A percentile compares a stretch with the other conserved stretches of the same genome.
phyloP scores from a whole-genome alignment of 768 basidiomycete species.

The Pisolithus orientalis region DNA sequence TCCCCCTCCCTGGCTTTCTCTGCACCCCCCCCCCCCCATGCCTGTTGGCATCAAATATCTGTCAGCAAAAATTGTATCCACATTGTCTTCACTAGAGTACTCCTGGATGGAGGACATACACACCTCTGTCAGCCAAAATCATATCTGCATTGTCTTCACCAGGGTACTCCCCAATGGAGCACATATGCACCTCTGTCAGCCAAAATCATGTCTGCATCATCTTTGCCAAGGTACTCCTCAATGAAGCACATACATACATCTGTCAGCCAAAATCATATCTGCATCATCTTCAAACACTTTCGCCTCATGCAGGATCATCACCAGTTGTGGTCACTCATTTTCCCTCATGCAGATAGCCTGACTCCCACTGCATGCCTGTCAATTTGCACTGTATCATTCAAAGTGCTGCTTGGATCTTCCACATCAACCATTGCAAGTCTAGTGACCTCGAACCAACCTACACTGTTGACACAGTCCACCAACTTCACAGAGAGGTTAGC shows the following conservation, averaged over 20 bases:
- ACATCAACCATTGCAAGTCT: slow-evolving; percentile 71
- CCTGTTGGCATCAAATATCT: too few relatives aligned
- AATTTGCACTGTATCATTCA: slow-evolving; percentile 94
- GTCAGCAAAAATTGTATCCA: slow-evolving; percentile 87
- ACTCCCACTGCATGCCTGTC: slow-evolving; percentile 85
- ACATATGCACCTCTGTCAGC: too few relatives aligned
- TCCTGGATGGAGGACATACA: slow-evolving; percentile 68
- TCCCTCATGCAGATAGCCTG: slow-evolving; percentile 30
- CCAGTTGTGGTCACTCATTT: slow-evolving; percentile 65
- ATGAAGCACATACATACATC: slow-evolving; percentile 53
- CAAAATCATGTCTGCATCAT: slow-evolving; percentile 53
- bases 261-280: too few relatives aligned
- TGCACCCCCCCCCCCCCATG: too few relatives aligned
- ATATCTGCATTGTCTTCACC: slow-evolving; percentile 30
- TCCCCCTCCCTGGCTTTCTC: too few relatives aligned
- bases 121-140: slow-evolving; percentile 45
- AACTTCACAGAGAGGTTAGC: too few relatives aligned
- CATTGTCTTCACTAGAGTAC: slow-evolving; percentile 92
- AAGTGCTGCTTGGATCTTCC: slow-evolving; percentile 94
- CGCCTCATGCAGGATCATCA: slow-evolving; percentile 70
- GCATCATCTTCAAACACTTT: too few relatives aligned
- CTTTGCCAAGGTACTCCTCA: slow-evolving; percentile 79
- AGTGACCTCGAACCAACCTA: too few relatives aligned
- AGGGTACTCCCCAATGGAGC: slow-evolving; percentile 77
- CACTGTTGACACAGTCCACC: too few relatives aligned